Base-by-base conservation (phyloP, 768 basidiomycete species). In the Auriscalpium microsporum region DNA sequence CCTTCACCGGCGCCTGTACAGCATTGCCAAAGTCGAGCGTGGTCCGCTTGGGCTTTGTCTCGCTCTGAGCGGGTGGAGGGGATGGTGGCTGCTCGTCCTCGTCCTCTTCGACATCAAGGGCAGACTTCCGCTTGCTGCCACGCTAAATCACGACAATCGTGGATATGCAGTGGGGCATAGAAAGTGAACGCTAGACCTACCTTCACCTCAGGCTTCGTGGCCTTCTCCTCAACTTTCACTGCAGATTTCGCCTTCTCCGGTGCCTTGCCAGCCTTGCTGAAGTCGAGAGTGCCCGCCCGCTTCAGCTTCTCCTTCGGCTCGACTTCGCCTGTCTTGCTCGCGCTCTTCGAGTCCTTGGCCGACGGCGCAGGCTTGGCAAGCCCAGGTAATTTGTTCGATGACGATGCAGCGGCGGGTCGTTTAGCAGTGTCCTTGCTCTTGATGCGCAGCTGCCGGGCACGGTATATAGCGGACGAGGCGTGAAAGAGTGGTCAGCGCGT, bases 1-100 rank as follows among this genome's bases (percentile, higher is more conserved):
- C 21, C 50, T 55, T 60, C 13, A 49, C 58, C 42, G 56, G 58
- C 36, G 63, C 51, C 55, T 61, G 60, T 46, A 58, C 62, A 23
- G 61, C 58, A 52, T 63, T 58, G 50, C 49, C 36, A 21, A 57
- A 86, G 60, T 84, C 79, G 7, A 85, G 72, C 62, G 79, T 82
- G 5, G 82, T 83, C 2, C 33, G 65, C 56, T 50, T 69, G 73
- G 0, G 69, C 60, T 63, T 73, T 63, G 28, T 28, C 21, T 21
- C 21, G 21, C 21, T 21, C 21, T 21, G 1, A 21, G 21, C 3
- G 0, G 28, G 28, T 7, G 28, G 28, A 28, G 28, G 28, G 17
- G 40, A 42, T 17, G 17, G 6, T 42, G 6, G 13, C 64, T 66
- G 45, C 60, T 68, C 65, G 36, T 62, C 64, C 34, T 68, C 68